phyloP scores from a whole-genome alignment of 495 filamentous ascomycete genomes.

The Podospora pseudocomata region DNA sequence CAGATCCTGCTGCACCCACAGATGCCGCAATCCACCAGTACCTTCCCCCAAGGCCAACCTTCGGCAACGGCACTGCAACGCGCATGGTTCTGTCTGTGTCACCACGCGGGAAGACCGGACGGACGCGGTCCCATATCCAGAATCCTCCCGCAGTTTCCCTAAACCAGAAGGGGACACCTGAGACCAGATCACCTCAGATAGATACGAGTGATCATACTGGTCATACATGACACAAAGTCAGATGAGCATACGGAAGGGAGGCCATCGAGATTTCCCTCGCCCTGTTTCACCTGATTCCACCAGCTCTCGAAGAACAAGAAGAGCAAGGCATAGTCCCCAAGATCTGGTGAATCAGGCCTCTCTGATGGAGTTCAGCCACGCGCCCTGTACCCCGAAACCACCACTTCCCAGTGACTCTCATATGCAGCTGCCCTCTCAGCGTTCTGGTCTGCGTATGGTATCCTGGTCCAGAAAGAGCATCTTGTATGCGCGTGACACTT shows the following conservation, averaged over 20 bases:
- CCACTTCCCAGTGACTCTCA: neutral
- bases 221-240: neutral
- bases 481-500: slow-evolving; percentile 4
- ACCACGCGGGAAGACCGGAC: neutral
- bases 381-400: neutral
- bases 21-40: slow-evolving; percentile 4
- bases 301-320: neutral
- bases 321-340: neutral
- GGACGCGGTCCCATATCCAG: neutral
- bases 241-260: neutral
- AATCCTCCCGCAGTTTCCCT: neutral
- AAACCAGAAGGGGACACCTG: neutral
- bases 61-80: neutral
- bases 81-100: neutral
- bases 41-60: neutral
- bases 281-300: neutral
- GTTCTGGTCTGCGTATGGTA: neutral
- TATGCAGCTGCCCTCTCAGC: neutral
- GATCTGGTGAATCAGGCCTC: neutral
- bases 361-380: neutral
- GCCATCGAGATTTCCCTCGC: neutral
- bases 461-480: neutral
- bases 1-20: slow-evolving; percentile 16
- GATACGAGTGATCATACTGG: neutral
- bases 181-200: slow-evolving; percentile 6